Percentiles rank a stretch among this genome's conserved stretches.
Conservation (phyloP, 306 rosid genomes). For the Castanopsis chinensis region DNA sequence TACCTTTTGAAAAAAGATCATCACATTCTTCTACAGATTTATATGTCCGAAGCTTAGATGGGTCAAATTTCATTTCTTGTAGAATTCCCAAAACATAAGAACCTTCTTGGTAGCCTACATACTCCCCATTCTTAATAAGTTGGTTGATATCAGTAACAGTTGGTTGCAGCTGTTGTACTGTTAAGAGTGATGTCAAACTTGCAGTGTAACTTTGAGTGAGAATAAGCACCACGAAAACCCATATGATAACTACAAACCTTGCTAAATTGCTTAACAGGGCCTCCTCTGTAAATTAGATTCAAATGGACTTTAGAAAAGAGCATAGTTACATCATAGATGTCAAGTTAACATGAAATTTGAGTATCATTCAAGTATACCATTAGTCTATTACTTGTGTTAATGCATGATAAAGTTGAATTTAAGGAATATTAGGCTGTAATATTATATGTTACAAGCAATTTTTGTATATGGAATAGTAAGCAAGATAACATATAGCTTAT, state of each 20-base stretch:
- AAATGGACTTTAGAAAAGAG: not conserved
- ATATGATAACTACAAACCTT: constrained; percentile 55
- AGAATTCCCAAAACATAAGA: constrained; percentile 39
- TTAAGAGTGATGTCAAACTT: constrained; percentile 54
- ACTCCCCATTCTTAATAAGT: constrained; percentile 27
- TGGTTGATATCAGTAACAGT: constrained; percentile 32
- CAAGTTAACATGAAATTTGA: too few relatives aligned
- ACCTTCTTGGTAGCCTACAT: constrained; percentile 44
- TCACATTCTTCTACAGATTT: constrained; percentile 12
- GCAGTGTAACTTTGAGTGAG: constrained; percentile 69
- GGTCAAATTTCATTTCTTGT: constrained; percentile 29
- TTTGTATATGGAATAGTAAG: too few relatives aligned
- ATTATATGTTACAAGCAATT: too few relatives aligned
- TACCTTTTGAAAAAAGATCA: constrained; percentile 25
- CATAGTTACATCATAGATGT: not conserved
- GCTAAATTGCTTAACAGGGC: constrained; percentile 48
- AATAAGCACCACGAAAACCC: constrained; percentile 64
- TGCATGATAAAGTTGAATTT: too few relatives aligned
- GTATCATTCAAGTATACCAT: not conserved
- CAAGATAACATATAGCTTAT: too few relatives aligned
- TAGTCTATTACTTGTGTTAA: too few relatives aligned
- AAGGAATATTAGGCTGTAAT: too few relatives aligned
- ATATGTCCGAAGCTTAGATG: constrained; percentile 10
- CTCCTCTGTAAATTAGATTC: constrained; percentile 39
- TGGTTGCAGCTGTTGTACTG: constrained; percentile 57